Percentiles rank a stretch among this genome's conserved stretches.
phyloP scores from a whole-genome alignment of 768 basidiomycete genomes.

The Lentinula detonsa region DNA sequence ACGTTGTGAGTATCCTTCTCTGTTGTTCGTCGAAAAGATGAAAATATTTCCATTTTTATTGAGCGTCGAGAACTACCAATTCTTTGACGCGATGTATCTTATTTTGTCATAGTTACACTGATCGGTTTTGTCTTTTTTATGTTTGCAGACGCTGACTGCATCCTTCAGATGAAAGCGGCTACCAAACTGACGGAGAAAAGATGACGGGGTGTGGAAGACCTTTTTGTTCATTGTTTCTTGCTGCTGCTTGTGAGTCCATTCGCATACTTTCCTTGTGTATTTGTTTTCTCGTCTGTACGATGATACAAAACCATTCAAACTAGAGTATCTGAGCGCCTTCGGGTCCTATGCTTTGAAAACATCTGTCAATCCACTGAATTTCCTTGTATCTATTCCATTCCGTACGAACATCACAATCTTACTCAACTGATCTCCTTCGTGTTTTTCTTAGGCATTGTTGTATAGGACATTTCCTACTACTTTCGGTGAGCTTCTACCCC shows the following conservation, averaged over 20 bases:
- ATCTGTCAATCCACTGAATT: conserved; percentile 55
- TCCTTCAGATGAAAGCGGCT: too few species aligned
- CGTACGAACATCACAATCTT: not conserved
- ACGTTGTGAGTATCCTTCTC: not conserved
- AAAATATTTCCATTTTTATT: conserved; percentile 35
- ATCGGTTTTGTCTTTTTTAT: conserved; percentile 37
- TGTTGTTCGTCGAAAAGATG: conserved; percentile 45
- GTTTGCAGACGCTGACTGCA: not conserved
- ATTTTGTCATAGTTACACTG: conserved; percentile 93
- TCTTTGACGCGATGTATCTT: conserved; percentile 47
- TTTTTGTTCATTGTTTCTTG: not conserved
- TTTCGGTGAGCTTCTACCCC: conserved; percentile 26
- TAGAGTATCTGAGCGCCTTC: conserved; percentile 84
- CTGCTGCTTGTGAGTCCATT: not conserved
- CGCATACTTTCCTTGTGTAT: conserved; percentile 1
- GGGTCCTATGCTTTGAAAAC: conserved; percentile 64
- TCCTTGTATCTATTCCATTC: not conserved
- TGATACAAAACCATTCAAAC: conserved; percentile 75
- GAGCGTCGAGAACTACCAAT: conserved; percentile 53
- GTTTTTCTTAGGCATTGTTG: not conserved
- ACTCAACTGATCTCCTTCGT: not conserved
- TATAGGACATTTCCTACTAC: not conserved
- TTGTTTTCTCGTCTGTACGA: conserved; percentile 24
- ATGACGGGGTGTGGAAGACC: not conserved
- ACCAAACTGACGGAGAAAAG: not conserved